Base-by-base conservation (phyloP, 164 flowering plant species). In the Akebia trifoliata region DNA sequence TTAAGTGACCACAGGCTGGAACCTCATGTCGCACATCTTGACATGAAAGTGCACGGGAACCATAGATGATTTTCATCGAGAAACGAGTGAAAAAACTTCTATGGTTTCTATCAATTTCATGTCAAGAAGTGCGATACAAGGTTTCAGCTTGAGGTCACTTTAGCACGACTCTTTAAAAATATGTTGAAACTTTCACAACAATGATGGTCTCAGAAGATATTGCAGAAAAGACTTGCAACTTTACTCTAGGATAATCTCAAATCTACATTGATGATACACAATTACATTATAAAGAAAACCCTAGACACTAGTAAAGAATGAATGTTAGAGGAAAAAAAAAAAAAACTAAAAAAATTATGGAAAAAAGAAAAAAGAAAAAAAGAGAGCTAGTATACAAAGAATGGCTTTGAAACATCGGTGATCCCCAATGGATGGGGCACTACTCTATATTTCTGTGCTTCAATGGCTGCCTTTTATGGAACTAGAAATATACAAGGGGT, bases 361-460 rank as follows among this genome's bases (percentile, higher is more conserved):
- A 0, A n/a, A 14, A 18, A 49, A 24, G 7, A 17, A 15, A 39
- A 12, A 36, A 61, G 43, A 31, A 18, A 32, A 43, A 61, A 21
- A 38, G 45, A 44, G 46, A 59, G 57, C 72, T 80, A 63, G 59
- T 72, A 59, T 75, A 76, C 76, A 77, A 81, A 77, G 73, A 79
- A 78, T 75, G 69, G 52, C 46, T 47, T 50, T 44, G 64, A 64
- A 54, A 40, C 47, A 35, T 24, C 25, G 66, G 25, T 31, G 60
- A 69, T 67, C 56, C n/a, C n/a, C 50, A 17, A 53, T 34, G 61
- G 52, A 56, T 43, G 52, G 37, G 18, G 39, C 15, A 42, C 61
- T 68, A 68, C 39, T 62, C 71, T 74, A 73, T 68, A 68, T 60
- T 57, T 68, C 29, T 54, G 70, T 43, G 55, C 67, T 60, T 53